Evolutionary conservation across 192 early-diverging fungal genomes (phyloP), one percentile per base, ranked within the genome.

Genomic region (Coemansia sp.): DNA sequence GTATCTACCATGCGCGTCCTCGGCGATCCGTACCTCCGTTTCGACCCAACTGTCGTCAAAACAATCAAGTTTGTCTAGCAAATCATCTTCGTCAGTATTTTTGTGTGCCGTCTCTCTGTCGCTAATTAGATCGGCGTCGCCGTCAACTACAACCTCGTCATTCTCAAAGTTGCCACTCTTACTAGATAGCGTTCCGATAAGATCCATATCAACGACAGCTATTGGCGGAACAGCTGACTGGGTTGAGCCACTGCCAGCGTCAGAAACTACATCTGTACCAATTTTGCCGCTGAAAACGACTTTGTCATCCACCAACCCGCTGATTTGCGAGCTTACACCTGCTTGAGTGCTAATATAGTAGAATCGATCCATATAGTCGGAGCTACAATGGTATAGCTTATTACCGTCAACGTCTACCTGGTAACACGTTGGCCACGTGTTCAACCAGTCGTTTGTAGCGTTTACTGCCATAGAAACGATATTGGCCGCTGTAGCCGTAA

Each of bases 351-450:
- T 48, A 21, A 48, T 48, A 25, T 11, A 39, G 42, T 64, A 71
- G 39, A 71, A 71, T 6, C 58, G 52, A 13, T 11, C 14, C 27
- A 14, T 44, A 18, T 53, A 23, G 17, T 21, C 25, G 9, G 22
- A 13, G 11, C 54, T 59, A 40, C 10, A 18, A 10, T 41, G 11
- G 19, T 53, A 24, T 9, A 61, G 40, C 40, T 10, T 39, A 14
- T 33, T 22, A 14, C 44, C n/a, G 13, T 49, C 49, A 24, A 54
- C 27, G 54, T 66, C 69, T 12, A 55, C 69, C 41, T 62, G 62
- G 21, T 52, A 50, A 17, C 59, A 72, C 8, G 63, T 62, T 10
- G 69, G 69, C 69, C 69, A 72, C 9, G 17, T 8, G 24, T 44
- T 37, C 9, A 72, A 42, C 62, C 63, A 66, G 3, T 40, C 12